Evolutionary conservation across 768 basidiomycete genomes (phyloP).

Genomic region (Lepiota venenata): DNA sequence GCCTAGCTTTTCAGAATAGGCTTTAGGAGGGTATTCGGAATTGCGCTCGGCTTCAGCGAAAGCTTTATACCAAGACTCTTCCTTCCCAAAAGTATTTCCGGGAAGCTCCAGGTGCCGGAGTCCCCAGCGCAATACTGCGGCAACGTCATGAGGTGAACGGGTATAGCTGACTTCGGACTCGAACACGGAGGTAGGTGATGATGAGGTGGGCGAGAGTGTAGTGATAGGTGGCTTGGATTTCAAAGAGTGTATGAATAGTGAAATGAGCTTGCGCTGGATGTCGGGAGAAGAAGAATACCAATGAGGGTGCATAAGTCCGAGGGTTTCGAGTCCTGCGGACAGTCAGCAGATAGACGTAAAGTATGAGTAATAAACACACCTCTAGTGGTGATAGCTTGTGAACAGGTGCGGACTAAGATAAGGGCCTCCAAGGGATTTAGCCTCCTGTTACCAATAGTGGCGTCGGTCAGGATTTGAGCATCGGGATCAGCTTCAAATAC

Average conservation of each 20-base stretch:
- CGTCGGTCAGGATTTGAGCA: constrained; percentile 45
- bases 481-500: constrained; percentile 62
- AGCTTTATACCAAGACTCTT: constrained; percentile 62
- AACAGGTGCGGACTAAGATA: constrained; percentile 61
- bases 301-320: constrained; percentile 83
- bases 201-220: constrained; percentile 48
- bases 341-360: constrained; percentile 8
- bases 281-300: constrained; percentile 76
- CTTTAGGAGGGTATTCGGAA: constrained; percentile 56
- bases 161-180: constrained; percentile 63
- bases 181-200: constrained; percentile 46
- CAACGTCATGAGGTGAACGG: constrained; percentile 71
- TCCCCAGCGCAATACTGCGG: constrained; percentile 80
- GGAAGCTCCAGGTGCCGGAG: constrained; percentile 70
- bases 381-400: constrained; percentile 59
- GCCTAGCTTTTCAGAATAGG: constrained; percentile 58
- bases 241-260: constrained; percentile 68
- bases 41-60: constrained; percentile 61
- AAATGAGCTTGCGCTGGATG: constrained; percentile 65
- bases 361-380: constrained; percentile 39
- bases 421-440: constrained; percentile 64
- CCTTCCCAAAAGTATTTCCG: constrained; percentile 55
- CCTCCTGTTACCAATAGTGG: constrained; percentile 51
- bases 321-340: constrained; percentile 66
- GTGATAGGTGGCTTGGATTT: constrained; percentile 40